These are phyloP conservation scores for Borovskyia barvae DNA, from an alignment of 208 protist genomes.

Conservation along the genomic window DNA sequence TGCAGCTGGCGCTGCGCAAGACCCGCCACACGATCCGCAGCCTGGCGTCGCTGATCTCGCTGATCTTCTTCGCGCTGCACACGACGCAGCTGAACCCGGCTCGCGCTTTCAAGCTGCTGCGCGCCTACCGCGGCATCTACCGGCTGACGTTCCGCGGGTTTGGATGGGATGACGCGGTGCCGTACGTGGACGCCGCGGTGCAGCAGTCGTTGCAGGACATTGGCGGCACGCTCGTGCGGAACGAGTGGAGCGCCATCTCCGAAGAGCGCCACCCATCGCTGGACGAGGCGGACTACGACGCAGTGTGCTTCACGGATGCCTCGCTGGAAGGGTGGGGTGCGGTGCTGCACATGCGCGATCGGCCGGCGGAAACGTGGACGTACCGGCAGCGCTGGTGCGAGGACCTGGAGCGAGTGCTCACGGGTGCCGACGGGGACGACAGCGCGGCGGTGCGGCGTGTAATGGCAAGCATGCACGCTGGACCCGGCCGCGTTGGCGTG, in stretches of 20 bases:
- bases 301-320: constrained; percentile 7
- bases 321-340: constrained; percentile 14
- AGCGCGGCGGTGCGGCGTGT: not conserved
- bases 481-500: no score
- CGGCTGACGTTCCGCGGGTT: not conserved
- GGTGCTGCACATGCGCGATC: not conserved
- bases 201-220: not conserved
- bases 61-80: constrained; percentile 6
- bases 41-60: constrained; percentile 3
- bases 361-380: not conserved
- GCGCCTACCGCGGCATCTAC: constrained; percentile 4
- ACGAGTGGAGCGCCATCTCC: constrained; percentile 1
- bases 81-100: constrained; percentile 21
- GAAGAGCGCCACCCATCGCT: not conserved
- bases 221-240: not conserved
- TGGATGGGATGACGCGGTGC: constrained; percentile 8
- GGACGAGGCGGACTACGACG: constrained; percentile 6
- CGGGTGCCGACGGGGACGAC: not conserved
- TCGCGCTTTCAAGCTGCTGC: not conserved
- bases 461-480: no score
- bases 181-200: not conserved
- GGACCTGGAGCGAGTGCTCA: constrained; percentile 1
- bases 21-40: constrained; percentile 4
- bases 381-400: constrained; percentile 13
- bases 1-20: not conserved